These are phyloP conservation scores for Aspergillus campestris DNA, from an alignment of 495 filamentous ascomycete species.

Conservation along the genomic window DNA sequence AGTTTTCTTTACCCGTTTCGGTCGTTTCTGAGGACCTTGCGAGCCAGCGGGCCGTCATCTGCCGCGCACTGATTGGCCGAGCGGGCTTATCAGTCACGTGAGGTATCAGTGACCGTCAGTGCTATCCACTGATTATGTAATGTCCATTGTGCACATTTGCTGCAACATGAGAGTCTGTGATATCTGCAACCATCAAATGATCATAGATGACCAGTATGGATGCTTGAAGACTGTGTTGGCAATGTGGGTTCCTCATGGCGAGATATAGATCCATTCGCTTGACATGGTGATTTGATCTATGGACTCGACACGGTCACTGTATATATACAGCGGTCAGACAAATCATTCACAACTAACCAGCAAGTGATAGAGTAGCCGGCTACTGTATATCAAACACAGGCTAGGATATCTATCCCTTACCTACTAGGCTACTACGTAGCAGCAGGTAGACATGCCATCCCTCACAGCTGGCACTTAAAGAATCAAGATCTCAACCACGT, in stretches of 20 bases:
- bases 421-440: too few species aligned
- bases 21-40: constrained; percentile 30
- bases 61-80: background rate
- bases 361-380: too few species aligned
- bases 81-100: background rate
- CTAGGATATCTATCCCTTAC: background rate
- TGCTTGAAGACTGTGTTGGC: too few species aligned
- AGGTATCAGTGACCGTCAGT: too few species aligned
- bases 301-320: background rate
- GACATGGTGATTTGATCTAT: background rate
- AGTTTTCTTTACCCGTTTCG: constrained; percentile 2
- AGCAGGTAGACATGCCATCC: too few species aligned
- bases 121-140: too few species aligned
- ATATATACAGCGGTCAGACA: background rate
- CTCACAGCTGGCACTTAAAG: background rate
- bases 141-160: too few species aligned
- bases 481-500: background rate
- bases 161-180: too few species aligned
- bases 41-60: constrained; percentile 13
- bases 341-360: too few species aligned
- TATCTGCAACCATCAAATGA: background rate
- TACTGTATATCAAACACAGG: constrained; percentile 7
- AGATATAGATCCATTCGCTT: too few species aligned
- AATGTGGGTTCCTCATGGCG: too few species aligned
- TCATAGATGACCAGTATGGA: background rate